These are phyloP conservation scores for Rhizopogon sp. DNA, from an alignment of 768 basidiomycete species.

Conservation along the genomic window DNA sequence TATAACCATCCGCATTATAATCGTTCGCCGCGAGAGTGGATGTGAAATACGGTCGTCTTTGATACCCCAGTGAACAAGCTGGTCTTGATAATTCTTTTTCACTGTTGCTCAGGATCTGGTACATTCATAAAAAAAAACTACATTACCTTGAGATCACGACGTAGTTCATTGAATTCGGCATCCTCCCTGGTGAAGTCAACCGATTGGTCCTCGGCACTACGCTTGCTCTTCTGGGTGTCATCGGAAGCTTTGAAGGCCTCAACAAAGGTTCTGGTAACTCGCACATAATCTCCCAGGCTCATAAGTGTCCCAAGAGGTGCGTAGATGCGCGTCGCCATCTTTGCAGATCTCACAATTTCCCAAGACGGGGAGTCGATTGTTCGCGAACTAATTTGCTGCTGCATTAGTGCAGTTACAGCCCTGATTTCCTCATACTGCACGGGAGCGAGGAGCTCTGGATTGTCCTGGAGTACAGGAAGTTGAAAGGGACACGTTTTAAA, in stretches of 20 bases:
- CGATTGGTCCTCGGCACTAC: constrained; percentile 19
- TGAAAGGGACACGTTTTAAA: neutral
- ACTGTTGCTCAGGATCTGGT: neutral
- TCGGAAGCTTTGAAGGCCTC: constrained; percentile 62
- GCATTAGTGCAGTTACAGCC: constrained; percentile 53
- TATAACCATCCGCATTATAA: constrained; percentile 60
- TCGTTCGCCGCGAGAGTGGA: constrained; percentile 47
- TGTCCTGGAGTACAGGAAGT: constrained; percentile 36
- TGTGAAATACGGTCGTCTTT: constrained; percentile 84
- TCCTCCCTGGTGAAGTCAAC: constrained; percentile 20
- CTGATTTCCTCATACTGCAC: constrained; percentile 60
- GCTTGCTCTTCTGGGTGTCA: constrained; percentile 17
- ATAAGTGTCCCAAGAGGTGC: constrained; percentile 84
- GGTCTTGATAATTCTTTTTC: constrained; percentile 67
- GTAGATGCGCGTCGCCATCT: constrained; percentile 76
- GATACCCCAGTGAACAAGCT: constrained; percentile 59
- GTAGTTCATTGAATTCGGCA: constrained; percentile 30
- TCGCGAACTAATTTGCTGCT: constrained; percentile 66
- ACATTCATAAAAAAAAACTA: too few relatives aligned
- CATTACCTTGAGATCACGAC: constrained; percentile 57
- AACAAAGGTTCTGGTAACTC: constrained; percentile 68
- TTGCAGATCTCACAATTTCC: constrained; percentile 69
- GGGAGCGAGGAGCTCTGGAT: constrained; percentile 68
- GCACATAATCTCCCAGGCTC: constrained; percentile 80
- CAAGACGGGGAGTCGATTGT: constrained; percentile 85